These are phyloP conservation scores for Gynostemma pentaphyllum DNA, from an alignment of 306 rosid species.

Conservation along the genomic window DNA sequence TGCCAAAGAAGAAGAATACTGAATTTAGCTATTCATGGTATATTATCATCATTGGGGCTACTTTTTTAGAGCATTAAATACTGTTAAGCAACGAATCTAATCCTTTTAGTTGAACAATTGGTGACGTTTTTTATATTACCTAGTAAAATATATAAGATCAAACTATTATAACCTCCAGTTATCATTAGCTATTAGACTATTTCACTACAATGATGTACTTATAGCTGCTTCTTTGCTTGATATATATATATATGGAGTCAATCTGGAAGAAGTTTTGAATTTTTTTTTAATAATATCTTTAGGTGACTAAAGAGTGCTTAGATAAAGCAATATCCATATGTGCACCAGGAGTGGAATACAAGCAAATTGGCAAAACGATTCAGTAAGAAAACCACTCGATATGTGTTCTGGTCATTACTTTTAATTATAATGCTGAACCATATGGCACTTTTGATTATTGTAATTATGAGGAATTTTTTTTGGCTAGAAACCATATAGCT, in stretches of 20 bases:
- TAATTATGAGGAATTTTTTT: background rate
- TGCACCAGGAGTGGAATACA: constrained; percentile 82
- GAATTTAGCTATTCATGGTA: background rate
- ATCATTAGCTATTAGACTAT: background rate
- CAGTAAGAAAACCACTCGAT: constrained; percentile 59
- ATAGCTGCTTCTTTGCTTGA: background rate
- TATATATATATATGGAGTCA: background rate
- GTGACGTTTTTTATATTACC: background rate
- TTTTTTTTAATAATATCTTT: constrained; percentile 13
- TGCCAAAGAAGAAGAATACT: background rate
- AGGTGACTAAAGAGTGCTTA: constrained; percentile 78
- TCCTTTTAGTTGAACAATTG: background rate
- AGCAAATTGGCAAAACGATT: constrained; percentile 71
- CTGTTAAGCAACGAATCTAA: background rate
- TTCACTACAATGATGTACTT: background rate
- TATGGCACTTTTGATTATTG: background rate
- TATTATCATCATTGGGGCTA: background rate
- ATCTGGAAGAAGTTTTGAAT: background rate
- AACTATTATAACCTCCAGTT: background rate
- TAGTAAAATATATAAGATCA: background rate
- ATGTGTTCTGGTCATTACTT: no score
- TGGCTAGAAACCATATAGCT: no score
- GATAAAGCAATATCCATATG: constrained; percentile 87
- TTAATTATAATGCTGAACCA: constrained; percentile 1
- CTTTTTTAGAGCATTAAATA: background rate